phyloP scores from a whole-genome alignment of 768 basidiomycete genomes.

The Auriscalpium orientale region DNA sequence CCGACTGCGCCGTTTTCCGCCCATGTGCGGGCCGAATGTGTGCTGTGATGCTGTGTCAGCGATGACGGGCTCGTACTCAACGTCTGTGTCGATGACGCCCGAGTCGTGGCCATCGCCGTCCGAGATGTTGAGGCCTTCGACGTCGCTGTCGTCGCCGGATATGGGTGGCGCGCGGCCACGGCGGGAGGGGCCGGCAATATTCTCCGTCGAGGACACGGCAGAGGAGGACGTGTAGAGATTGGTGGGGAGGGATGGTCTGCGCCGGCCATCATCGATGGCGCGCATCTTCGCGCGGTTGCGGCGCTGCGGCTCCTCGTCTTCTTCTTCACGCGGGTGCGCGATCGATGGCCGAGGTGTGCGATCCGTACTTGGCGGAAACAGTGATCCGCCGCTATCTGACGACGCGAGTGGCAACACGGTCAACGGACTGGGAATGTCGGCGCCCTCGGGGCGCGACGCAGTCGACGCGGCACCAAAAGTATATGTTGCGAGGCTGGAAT shows the following conservation, averaged over 20 bases:
- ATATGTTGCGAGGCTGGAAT: slow-evolving; percentile 33
- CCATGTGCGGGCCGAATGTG: not conserved
- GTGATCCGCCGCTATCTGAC: slow-evolving; percentile 9
- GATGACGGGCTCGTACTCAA: slow-evolving; percentile 8
- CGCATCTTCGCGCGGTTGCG: slow-evolving; percentile 33
- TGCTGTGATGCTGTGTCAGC: slow-evolving; percentile 2
- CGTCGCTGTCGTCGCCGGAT: not conserved
- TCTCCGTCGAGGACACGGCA: not conserved
- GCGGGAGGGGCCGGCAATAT: not conserved
- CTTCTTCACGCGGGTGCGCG: slow-evolving; percentile 25
- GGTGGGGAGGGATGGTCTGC: slow-evolving; percentile 33
- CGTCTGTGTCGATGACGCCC: slow-evolving; percentile 12
- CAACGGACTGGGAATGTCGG: slow-evolving; percentile 32
- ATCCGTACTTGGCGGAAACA: slow-evolving; percentile 25
- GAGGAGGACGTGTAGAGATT: slow-evolving; percentile 20
- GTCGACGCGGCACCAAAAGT: slow-evolving; percentile 32
- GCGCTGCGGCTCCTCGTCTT: slow-evolving; percentile 23
- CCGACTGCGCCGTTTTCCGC: not conserved
- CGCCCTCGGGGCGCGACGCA: slow-evolving; percentile 18
- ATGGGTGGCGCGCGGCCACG: not conserved
- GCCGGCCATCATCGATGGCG: slow-evolving; percentile 35
- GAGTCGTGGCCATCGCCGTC: slow-evolving; percentile 1
- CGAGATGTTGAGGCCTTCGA: not conserved
- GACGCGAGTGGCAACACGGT: slow-evolving; percentile 9
- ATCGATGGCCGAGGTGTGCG: slow-evolving; percentile 40